phyloP scores from a whole-genome alignment of 371 early-diverging fungal genomes.

The Saksenaea vasiformis region DNA sequence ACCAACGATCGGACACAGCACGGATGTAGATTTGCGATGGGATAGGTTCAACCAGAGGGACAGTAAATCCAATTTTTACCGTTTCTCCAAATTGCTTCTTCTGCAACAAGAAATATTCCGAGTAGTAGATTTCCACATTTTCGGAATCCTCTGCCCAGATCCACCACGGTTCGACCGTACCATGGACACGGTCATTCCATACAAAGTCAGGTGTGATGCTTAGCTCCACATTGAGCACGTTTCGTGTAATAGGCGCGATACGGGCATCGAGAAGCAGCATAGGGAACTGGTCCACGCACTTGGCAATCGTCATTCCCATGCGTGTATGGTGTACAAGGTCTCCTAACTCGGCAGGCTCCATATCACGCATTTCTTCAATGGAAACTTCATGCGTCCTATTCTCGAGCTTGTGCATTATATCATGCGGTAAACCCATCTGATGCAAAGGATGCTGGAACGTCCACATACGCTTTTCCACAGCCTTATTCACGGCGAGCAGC shows the following conservation, averaged over 20 bases:
- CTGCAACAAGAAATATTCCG: conserved; percentile 54
- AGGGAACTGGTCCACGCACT: conserved; percentile 87
- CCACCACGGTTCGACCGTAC: conserved; percentile 90
- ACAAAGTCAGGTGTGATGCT: conserved; percentile 83
- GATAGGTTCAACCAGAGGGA: conserved; percentile 87
- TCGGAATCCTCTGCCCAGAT: conserved; percentile 91
- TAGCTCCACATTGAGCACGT: conserved; percentile 81
- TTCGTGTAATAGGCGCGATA: conserved; percentile 91
- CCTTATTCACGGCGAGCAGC: conserved; percentile 84
- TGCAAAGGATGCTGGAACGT: conserved; percentile 90
- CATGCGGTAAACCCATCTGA: conserved; percentile 82
- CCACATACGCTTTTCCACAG: conserved; percentile 94
- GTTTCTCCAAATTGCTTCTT: conserved; percentile 54
- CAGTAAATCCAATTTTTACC: conserved; percentile 79
- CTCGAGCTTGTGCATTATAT: conserved; percentile 79
- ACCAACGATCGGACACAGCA: conserved; percentile 92
- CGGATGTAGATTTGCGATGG: conserved; percentile 89
- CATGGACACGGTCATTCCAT: conserved; percentile 92
- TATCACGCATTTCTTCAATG: conserved; percentile 82
- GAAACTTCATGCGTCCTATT: conserved; percentile 51
- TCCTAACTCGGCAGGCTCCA: conserved; percentile 85
- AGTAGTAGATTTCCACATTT: conserved; percentile 58
- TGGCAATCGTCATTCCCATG: conserved; percentile 75
- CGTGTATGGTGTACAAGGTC: conserved; percentile 79
- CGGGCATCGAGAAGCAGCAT: conserved; percentile 73